A percentile compares a stretch with the other conserved stretches of the same genome.
These are phyloP conservation scores for Phytopythium cucurbitacearum DNA, from an alignment of 352 stramenopile species.

Conservation along the genomic window DNA sequence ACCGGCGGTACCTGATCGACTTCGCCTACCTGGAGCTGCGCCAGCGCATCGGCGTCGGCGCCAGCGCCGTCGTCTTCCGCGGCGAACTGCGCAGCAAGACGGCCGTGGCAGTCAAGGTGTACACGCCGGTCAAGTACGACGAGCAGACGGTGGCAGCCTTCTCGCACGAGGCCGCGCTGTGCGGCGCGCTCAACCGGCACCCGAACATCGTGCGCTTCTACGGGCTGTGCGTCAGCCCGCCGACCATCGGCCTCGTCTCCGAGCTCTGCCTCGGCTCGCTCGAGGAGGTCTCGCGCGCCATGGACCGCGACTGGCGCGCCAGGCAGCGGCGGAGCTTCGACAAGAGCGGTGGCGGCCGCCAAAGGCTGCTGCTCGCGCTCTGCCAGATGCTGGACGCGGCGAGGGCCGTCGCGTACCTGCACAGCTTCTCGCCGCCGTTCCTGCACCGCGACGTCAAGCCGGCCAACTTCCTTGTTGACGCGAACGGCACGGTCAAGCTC, in stretches of 20 bases:
- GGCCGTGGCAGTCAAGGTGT: conserved; percentile 41
- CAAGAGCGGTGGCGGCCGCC: conserved; percentile 22
- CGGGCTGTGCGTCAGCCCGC: conserved; percentile 25
- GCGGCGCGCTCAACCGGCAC: conserved; percentile 17
- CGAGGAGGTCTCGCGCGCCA: conserved; percentile 13
- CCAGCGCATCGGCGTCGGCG: conserved; percentile 30
- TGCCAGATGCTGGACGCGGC: conserved; percentile 25
- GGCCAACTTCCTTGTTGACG: conserved; percentile 20
- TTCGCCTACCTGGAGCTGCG: conserved; percentile 39
- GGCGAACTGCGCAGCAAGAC: conserved; percentile 29
- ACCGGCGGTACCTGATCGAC: conserved; percentile 49
- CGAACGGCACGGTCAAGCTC: conserved; percentile 12
- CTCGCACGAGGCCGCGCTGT: conserved; percentile 25
- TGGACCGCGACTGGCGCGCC: neutral
- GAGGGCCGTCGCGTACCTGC: conserved; percentile 21
- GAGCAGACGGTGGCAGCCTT: conserved; percentile 21
- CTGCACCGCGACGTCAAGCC: conserved; percentile 25
- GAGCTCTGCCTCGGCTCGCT: conserved; percentile 22
- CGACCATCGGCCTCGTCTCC: conserved; percentile 27
- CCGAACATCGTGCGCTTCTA: conserved; percentile 30
- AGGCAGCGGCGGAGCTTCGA: conserved; percentile 3
- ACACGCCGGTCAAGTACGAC: conserved; percentile 30
- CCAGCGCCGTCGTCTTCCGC: conserved; percentile 21
- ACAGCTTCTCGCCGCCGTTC: conserved; percentile 21
- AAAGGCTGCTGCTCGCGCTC: conserved; percentile 47